Conservation (phyloP, 1,139 yeast species). For the Nakaseomyces nivariensis region DNA sequence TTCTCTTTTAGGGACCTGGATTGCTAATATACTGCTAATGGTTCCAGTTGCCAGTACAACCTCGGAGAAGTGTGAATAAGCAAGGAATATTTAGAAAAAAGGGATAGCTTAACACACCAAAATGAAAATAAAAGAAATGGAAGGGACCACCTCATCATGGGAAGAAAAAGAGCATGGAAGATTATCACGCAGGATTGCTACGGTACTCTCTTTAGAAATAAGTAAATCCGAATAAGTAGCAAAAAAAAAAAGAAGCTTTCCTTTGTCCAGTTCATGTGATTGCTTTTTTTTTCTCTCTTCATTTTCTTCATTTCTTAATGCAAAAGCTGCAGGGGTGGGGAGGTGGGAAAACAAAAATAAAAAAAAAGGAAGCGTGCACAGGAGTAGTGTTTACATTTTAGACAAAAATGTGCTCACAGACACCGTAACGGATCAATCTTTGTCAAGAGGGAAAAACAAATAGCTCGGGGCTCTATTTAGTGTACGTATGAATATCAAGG, state of each 20-base stretch:
- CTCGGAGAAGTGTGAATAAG: neutral
- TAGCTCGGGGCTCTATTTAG: neutral
- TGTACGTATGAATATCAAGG: neutral
- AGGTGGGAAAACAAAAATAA: neutral
- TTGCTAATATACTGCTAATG: neutral
- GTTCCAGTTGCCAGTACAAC: neutral
- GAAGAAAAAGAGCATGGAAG: neutral
- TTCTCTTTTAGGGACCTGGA: neutral
- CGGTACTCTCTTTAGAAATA: neutral
- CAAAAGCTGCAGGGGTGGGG: neutral
- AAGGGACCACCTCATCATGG: neutral
- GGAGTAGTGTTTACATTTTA: too few species aligned
- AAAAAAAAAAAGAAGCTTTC: neutral
- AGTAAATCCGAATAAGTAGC: neutral
- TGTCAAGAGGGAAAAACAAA: neutral
- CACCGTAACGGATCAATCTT: neutral
- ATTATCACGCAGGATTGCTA: neutral
- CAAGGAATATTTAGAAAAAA: too few species aligned
- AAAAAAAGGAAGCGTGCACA: neutral
- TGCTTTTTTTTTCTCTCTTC: neutral
- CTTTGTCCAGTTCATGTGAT: neutral
- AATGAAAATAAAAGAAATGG: neutral
- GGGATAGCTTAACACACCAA: neutral
- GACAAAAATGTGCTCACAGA: neutral
- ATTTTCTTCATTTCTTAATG: neutral